A percentile compares a stretch with the other conserved stretches of the same genome.
Conservation (phyloP, 352 stramenopile species). For the Chloridella minuta region DNA sequence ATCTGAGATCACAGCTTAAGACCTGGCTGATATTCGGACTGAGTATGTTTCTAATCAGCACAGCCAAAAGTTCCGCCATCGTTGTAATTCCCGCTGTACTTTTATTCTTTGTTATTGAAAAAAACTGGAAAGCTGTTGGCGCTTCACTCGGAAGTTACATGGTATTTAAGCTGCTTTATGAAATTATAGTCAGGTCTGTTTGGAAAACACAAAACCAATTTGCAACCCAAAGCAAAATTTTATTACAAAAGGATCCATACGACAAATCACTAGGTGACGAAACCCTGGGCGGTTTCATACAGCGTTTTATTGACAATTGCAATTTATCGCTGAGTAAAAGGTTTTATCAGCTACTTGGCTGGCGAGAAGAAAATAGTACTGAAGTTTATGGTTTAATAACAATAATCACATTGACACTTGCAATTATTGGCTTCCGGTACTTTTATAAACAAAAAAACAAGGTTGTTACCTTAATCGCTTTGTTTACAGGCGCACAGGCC, state of each 20-base stretch:
- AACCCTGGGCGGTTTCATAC: not conserved
- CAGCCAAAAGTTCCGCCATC: not conserved
- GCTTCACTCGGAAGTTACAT: not conserved
- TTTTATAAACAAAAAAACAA: not conserved
- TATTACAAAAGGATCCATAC: not conserved
- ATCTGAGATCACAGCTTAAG: not conserved
- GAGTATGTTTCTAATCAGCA: not conserved
- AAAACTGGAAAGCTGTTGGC: not conserved
- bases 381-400: not conserved
- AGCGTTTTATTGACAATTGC: not conserved
- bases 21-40: not conserved
- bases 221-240: not conserved
- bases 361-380: not conserved
- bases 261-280: not conserved
- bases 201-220: not conserved
- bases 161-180: not conserved
- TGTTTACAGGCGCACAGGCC: not conserved
- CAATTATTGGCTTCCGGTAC: not conserved
- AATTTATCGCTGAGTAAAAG: not conserved
- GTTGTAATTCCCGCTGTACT: not conserved
- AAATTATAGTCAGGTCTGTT: not conserved
- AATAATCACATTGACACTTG: not conserved
- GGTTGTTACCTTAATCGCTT: not conserved
- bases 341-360: not conserved
- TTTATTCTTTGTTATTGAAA: not conserved